phyloP scores from a whole-genome alignment of 441 rosid genomes.

The Erodium trifolium region DNA sequence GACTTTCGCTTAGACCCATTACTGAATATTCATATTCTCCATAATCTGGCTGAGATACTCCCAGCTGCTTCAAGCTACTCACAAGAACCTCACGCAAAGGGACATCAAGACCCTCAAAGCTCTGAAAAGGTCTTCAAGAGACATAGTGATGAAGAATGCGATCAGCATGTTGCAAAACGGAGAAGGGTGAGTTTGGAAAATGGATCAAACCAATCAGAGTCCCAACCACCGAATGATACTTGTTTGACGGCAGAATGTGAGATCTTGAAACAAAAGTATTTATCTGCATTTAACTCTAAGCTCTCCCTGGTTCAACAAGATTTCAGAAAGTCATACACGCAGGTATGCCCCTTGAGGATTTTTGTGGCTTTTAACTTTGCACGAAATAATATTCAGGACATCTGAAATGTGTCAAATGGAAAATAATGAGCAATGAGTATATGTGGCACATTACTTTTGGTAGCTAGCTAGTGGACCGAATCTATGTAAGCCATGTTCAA shows the following conservation, averaged over 20 bases:
- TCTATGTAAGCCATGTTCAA: not conserved
- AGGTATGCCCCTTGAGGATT: constrained; percentile 35
- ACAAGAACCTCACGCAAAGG: constrained; percentile 28
- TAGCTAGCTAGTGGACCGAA: not conserved
- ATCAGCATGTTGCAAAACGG: constrained; percentile 41
- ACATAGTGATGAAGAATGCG: constrained; percentile 24
- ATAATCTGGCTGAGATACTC: constrained; percentile 78
- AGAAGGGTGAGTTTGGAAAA: constrained; percentile 31
- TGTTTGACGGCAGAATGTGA: constrained; percentile 45
- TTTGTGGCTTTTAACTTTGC: constrained; percentile 3
- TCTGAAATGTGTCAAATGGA: not conserved
- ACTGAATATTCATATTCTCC: constrained; percentile 85
- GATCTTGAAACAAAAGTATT: constrained; percentile 61
- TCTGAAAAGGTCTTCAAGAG: constrained; percentile 34
- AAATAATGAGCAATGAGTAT: constrained; percentile 1
- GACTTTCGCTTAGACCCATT: constrained; percentile 90
- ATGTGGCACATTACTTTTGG: not conserved
- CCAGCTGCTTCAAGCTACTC: constrained; percentile 30
- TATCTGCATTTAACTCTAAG: constrained; percentile 55
- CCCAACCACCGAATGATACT: constrained; percentile 25
- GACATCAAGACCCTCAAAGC: constrained; percentile 26
- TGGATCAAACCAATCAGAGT: constrained; percentile 26
- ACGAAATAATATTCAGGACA: not conserved
- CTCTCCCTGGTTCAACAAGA: constrained; percentile 63
- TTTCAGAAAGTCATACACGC: constrained; percentile 53